These are phyloP conservation scores for Coemansia reversa DNA, from an alignment of 192 early-diverging fungal genomes.

Conservation along the genomic window DNA sequence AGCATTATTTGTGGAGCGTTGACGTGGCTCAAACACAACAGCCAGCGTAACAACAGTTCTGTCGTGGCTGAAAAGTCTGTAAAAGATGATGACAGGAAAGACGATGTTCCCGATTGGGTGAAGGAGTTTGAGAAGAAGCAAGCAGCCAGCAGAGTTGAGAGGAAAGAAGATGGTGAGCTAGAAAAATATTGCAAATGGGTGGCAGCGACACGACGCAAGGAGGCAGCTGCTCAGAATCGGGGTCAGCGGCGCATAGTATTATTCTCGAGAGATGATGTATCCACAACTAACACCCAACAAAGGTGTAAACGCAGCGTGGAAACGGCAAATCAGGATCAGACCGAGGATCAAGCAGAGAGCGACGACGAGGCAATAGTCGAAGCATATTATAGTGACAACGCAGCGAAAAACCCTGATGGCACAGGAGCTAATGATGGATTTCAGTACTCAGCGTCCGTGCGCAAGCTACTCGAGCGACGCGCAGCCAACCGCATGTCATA, in stretches of 20 bases:
- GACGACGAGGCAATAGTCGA: conserved; percentile 59
- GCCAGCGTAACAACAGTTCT: neutral
- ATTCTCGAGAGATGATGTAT: neutral
- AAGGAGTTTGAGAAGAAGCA: conserved; percentile 23
- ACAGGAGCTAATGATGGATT: conserved; percentile 43
- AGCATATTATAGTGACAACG: conserved; percentile 66
- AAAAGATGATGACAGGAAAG: neutral
- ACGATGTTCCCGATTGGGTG: conserved; percentile 56
- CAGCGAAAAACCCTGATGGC: conserved; percentile 5
- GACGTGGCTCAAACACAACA: conserved; percentile 72
- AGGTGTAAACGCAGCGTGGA: neutral
- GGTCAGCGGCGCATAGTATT: neutral
- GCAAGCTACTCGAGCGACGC: conserved; percentile 56
- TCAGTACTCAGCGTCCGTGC: conserved; percentile 57
- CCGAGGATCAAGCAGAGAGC: conserved; percentile 16
- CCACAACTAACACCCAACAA: neutral
- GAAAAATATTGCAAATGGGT: conserved; percentile 39
- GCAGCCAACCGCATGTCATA: conserved; percentile 4
- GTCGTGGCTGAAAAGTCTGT: neutral
- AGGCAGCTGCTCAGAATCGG: conserved; percentile 15
- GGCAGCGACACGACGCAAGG: conserved; percentile 16
- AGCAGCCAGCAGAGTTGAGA: neutral
- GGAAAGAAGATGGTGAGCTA: neutral
- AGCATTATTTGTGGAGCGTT: conserved; percentile 83
- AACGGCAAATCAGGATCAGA: neutral